These are phyloP conservation scores for Kodamaea sagamina DNA, from an alignment of 805 yeast genomes.

Conservation along the genomic window DNA sequence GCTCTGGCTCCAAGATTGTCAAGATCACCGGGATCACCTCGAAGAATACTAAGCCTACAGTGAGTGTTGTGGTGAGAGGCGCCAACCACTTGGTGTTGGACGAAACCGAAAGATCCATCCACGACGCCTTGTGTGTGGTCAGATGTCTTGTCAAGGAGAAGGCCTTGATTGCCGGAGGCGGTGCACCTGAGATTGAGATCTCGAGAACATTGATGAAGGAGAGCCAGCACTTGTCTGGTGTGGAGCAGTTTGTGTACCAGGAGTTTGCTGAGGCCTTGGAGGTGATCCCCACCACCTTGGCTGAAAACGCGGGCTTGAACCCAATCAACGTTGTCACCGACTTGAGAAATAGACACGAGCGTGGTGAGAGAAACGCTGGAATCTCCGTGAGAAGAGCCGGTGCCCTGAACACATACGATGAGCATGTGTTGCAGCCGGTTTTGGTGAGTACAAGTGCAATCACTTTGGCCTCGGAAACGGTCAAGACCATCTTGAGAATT, in stretches of 20 bases:
- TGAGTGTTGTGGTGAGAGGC: constrained; percentile 91
- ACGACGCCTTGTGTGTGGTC: constrained; percentile 94
- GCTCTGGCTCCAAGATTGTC: constrained; percentile 87
- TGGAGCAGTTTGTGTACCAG: constrained; percentile 86
- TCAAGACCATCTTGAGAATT: constrained; percentile 90
- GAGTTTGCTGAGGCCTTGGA: constrained; percentile 92
- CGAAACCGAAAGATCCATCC: constrained; percentile 96
- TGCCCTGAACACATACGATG: constrained; percentile 86
- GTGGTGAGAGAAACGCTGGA: constrained; percentile 92
- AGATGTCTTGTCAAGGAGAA: constrained; percentile 85
- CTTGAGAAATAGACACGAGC: constrained; percentile 84
- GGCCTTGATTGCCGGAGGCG: constrained; percentile 97
- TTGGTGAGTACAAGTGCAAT: constrained; percentile 93
- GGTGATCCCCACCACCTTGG: constrained; percentile 89
- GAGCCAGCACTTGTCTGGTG: constrained; percentile 72
- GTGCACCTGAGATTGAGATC: constrained; percentile 94
- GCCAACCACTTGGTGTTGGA: constrained; percentile 88
- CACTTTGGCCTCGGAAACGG: constrained; percentile 93
- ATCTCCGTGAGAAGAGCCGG: constrained; percentile 93
- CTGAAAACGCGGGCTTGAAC: constrained; percentile 93
- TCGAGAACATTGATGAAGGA: constrained; percentile 73
- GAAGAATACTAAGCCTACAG: constrained; percentile 65
- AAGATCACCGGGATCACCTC: constrained; percentile 73
- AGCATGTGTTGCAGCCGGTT: constrained; percentile 95
- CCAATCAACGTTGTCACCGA: constrained; percentile 92